A percentile compares a stretch with the other conserved stretches of the same genome.
Evolutionary conservation across 371 early-diverging fungal species (phyloP).

Genomic region (Apophysomyces elegans): DNA sequence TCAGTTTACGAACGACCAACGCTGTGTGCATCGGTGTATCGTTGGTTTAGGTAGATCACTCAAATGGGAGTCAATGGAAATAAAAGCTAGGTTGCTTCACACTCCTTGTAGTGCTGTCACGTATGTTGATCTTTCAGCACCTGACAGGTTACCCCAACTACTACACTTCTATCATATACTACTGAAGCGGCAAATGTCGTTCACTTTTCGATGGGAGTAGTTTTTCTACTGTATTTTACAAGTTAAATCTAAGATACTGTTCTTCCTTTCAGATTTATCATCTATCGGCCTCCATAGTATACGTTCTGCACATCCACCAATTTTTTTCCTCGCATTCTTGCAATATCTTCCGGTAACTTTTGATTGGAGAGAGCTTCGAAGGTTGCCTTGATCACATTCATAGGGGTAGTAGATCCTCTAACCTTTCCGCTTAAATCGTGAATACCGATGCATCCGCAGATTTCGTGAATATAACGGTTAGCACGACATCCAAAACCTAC

Average conservation of each 20-base stretch:
- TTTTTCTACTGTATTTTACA: background rate
- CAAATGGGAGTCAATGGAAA: too few species aligned
- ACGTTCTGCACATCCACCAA: constrained; percentile 87
- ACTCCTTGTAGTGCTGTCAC: too few species aligned
- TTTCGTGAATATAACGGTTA: constrained; percentile 93
- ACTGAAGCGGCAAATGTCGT: too few species aligned
- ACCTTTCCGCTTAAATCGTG: constrained; percentile 93
- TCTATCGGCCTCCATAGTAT: constrained; percentile 68
- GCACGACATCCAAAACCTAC: constrained; percentile 93
- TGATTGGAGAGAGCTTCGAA: constrained; percentile 92
- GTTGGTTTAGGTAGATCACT: too few species aligned
- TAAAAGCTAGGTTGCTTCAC: too few species aligned
- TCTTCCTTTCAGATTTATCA: background rate
- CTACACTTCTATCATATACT: too few species aligned
- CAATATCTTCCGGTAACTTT: constrained; percentile 86
- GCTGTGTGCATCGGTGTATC: too few species aligned
- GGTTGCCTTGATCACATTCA: constrained; percentile 97
- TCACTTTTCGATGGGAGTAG: too few species aligned
- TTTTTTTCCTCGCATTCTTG: constrained; percentile 87
- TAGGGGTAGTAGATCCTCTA: constrained; percentile 90
- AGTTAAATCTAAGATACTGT: background rate
- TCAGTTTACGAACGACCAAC: too few species aligned
- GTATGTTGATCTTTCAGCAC: too few species aligned
- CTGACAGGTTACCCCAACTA: too few species aligned
- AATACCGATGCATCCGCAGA: constrained; percentile 93